These are phyloP conservation scores for Thamnidium elegans DNA, from an alignment of 192 early-diverging fungal genomes.

Conservation along the genomic window DNA sequence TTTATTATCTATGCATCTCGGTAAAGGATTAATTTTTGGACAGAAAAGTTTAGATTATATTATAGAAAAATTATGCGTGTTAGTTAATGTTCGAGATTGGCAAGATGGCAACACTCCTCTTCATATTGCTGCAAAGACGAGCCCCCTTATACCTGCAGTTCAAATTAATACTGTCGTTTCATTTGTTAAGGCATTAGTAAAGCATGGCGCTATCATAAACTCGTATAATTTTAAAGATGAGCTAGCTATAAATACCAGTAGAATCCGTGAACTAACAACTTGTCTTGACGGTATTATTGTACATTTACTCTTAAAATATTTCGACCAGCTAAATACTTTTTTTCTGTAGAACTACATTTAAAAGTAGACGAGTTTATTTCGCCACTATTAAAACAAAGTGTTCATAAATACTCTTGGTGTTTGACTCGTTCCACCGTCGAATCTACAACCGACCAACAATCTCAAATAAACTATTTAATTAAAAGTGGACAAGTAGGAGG, in stretches of 20 bases:
- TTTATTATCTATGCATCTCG: not conserved
- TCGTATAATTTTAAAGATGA: not conserved
- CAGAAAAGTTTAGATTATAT: slow-evolving; percentile 16
- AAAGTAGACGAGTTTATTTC: not conserved
- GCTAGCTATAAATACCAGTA: not conserved
- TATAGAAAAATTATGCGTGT: slow-evolving; percentile 11
- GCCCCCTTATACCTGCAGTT: not conserved
- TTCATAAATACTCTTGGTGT: not conserved
- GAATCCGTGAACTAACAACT: not conserved
- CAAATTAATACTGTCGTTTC: not conserved
- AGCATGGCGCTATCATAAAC: slow-evolving; percentile 24
- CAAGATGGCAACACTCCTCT: slow-evolving; percentile 39
- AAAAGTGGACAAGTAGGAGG: slow-evolving; percentile 36
- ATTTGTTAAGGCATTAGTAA: slow-evolving; percentile 26
- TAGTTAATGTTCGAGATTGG: slow-evolving; percentile 29
- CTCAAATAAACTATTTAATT: slow-evolving; percentile 31
- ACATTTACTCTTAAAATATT: no score
- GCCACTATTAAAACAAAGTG: not conserved
- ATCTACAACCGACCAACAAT: not conserved
- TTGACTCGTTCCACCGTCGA: slow-evolving; percentile 2
- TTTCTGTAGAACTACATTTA: not conserved
- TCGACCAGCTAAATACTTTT: no score
- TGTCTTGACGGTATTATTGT: slow-evolving; percentile 5
- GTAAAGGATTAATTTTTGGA: slow-evolving; percentile 25
- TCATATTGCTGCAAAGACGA: slow-evolving; percentile 39